Evolutionary conservation across 2,329 filamentous ascomycete genomes (phyloP), one percentile per base, ranked within the genome.

Genomic region (Chrysoporthe deuterocubensis): DNA sequence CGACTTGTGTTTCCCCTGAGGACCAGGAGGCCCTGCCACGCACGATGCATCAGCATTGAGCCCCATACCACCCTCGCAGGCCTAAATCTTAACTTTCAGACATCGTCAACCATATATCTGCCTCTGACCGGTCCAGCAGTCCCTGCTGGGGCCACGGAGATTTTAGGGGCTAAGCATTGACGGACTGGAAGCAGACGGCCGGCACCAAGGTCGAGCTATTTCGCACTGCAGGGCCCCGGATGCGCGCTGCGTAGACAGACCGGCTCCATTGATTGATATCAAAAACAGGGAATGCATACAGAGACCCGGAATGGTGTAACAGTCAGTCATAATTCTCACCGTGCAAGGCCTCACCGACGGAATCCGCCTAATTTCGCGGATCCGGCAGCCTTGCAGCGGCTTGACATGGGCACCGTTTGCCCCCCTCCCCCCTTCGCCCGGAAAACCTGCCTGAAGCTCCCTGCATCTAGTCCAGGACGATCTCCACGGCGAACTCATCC

Each of bases 401-500:
- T 21, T 4, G 43, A 18, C 26, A n/a, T 44, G 37, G 18, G 18
- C 37, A 44, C 57, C 34, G 34, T 40, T 58, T 34, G 8, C 16
- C 34, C 3, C 21, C 26, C 4, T 26, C 26, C 26, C 26, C 26
- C 26, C 26, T 26, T 26, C 26, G 26, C 26, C 26, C 26, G 26
- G 1, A 26, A 13, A 14, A 9, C 40, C n/a, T 43, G 18, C 9
- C 42, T 21, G 40, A 59, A 21, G 8, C 26, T 8, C 59, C 43
- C 26, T 34, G 59, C 43, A 6, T 18, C 7, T 34, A 84, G 67
- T 84, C 82, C 60, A 85, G 67, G 16, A 84, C 57, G 32, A 85
- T 62, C 74, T 83, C 81, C 43, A 81, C 76, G 63, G 82, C 78
- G 71, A 82, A 84, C 69, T 81, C 78, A 58, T 73, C 74, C 67